Evolutionary conservation across 768 basidiomycete genomes (phyloP).

Genomic region (Phaffia australis): DNA sequence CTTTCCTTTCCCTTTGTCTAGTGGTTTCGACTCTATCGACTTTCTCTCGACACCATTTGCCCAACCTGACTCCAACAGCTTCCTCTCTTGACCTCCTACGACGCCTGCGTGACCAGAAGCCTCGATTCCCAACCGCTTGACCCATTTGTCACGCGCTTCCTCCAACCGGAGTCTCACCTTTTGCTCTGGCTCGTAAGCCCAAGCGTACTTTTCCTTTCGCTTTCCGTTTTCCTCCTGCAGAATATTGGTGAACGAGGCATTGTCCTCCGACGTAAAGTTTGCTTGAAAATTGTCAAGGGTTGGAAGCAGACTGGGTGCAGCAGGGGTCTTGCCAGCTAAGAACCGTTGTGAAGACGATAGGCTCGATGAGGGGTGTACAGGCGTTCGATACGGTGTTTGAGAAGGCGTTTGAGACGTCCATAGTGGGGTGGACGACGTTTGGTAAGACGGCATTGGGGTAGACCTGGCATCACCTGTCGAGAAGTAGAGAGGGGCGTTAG

Average conservation of each 20-base stretch:
- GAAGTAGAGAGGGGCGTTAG: background rate
- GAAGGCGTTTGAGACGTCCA: slow-evolving; percentile 9
- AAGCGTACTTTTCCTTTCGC: slow-evolving; percentile 67
- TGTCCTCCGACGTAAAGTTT: slow-evolving; percentile 90
- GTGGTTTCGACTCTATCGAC: slow-evolving; percentile 5
- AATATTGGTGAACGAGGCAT: slow-evolving; percentile 89
- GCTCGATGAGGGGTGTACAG: slow-evolving; percentile 30
- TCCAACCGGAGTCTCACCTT: slow-evolving; percentile 58
- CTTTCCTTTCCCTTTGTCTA: background rate
- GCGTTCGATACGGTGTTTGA: slow-evolving; percentile 7
- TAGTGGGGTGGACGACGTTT: background rate
- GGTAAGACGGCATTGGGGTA: slow-evolving; percentile 9
- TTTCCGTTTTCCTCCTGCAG: slow-evolving; percentile 73
- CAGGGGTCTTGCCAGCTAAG: too few relatives aligned
- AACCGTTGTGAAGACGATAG: slow-evolving; percentile 40
- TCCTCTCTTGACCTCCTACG: background rate
- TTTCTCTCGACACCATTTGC: background rate
- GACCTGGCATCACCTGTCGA: slow-evolving; percentile 6
- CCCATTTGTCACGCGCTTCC: slow-evolving; percentile 57
- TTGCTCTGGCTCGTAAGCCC: slow-evolving; percentile 91
- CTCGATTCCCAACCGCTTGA: slow-evolving; percentile 37
- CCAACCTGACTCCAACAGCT: background rate
- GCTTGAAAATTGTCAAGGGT: slow-evolving; percentile 75
- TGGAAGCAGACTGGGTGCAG: too few relatives aligned
- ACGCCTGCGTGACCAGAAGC: slow-evolving; percentile 10